Evolutionary conservation across 2,329 filamentous ascomycete species (phyloP), one percentile per base, ranked within the genome.

Genomic region (Pezicula carpinea): DNA sequence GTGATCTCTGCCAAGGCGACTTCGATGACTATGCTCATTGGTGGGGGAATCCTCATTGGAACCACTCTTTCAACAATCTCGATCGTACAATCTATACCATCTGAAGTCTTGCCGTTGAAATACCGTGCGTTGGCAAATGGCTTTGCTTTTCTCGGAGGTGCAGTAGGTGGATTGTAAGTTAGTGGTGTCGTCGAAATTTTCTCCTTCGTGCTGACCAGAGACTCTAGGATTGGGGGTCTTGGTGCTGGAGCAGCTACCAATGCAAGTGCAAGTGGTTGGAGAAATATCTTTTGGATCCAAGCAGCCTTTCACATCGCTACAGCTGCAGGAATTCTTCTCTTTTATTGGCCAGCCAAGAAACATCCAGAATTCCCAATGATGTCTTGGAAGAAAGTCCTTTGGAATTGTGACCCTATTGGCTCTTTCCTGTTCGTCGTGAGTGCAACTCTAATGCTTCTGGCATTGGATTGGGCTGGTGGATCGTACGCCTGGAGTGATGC

Each of bases 251-350:
- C 69, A 6, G 70, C 78, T 2, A 77, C 76, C 0, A 74, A 76
- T 48, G 58, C 68, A 11, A 64, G 65, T 43, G 52, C 66, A 1
- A 64, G 59, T 1, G 76, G 76, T 17, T 80, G 76, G 76, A 66
- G 77, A 2, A 69, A 72, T 53, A 79, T 80, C 53, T 80, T 78
- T 57, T 80, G 76, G 76, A 76, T 80, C 13, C 76, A 80, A 59
- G 75, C 76, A 1, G 75, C 66, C 6, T 72, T 79, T 49, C 75
- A 79, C 50, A 66, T 68, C 7, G 60, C 69, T 13, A 76, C 73
- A 0, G 66, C 69, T 2, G 31, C 75, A 0, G 75, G 75, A 3
- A 59, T 79, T 26, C 57, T 78, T 29, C 51, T 69, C 21, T 70
- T 74, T 59, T 72, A 77, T 65, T 68, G 68, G 65, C 70, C 70